Base-by-base conservation (phyloP, 345 rosid genomes). In the Boechera stricta region DNA sequence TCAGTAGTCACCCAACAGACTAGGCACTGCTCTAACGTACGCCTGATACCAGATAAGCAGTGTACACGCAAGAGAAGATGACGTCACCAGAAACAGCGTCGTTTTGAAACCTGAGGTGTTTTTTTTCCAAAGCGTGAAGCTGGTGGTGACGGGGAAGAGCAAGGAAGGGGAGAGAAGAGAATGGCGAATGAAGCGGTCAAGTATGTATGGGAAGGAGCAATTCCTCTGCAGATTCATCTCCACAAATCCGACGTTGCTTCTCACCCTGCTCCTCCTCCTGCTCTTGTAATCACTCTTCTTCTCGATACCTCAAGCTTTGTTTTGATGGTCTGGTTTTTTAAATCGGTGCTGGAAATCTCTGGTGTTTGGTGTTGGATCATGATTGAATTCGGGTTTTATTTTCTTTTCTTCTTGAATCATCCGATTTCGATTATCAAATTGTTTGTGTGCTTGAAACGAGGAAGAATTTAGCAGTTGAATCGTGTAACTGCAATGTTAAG, bases 151-250 rank as follows among this genome's bases (percentile, higher is more conserved):
- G 74, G 38, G 45, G 52, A 67, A 47, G 26, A 41, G 55, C 6
- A 16, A 28, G 45, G 45, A 1, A 52, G 65, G 24, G 24, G 24
- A 21, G 21, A 53, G 62, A 59, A 42, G 65, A 64, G 56, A 75
- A 80, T 80, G 80, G 79, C 49, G 69, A 86, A 84, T 85, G 93
- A 92, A 68, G 95, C 92, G 57, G 84, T 63, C 65, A 85, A 87
- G 82, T 84, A 15, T 73, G 86, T 94, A 10, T 92, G 98, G 98
- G 85, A 88, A 80, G 98, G 98, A 11, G 92, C 97, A 51, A 92
- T 92, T 64, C 98, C 98, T 6, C 77, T 94, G 45, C 95, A 90
- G 82, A 86, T 94, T 71, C 92, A 86, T 71, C 97, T 92, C 65
- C 93, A 92, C 63, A 90, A 90, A 55, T 88, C 97, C 26, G 98